Conservation (phyloP, 176 grass and related monocot genomes). For the Paspalum vaginatum region DNA sequence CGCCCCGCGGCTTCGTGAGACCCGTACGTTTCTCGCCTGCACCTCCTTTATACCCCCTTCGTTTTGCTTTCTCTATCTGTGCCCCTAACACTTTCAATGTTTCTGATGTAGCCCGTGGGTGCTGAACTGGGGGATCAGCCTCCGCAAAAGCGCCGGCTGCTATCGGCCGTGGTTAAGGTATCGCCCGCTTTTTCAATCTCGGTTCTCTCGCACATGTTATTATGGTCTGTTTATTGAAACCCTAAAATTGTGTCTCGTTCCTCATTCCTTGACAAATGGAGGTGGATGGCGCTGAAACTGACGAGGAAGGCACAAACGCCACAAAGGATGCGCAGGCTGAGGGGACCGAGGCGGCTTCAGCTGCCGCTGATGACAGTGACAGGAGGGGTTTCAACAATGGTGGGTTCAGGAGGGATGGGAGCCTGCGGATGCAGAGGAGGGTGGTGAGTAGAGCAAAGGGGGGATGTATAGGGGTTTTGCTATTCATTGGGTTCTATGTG, state of each 20-base stretch:
- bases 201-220: neutral
- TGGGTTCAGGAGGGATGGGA: constrained; percentile 73
- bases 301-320: constrained; percentile 29
- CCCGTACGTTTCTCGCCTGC: constrained; percentile 51
- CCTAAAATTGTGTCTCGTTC: neutral
- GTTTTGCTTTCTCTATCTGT: neutral
- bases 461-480: neutral
- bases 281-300: constrained; percentile 65
- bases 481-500: neutral
- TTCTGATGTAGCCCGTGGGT: constrained; percentile 60
- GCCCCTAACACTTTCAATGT: neutral
- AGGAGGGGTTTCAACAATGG: constrained; percentile 48
- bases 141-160: constrained; percentile 67
- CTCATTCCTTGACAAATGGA: constrained; percentile 26
- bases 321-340: constrained; percentile 33
- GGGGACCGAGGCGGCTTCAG: constrained; percentile 4
- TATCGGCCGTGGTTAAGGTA: constrained; percentile 89
- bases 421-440: constrained; percentile 44
- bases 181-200: neutral
- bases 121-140: constrained; percentile 64
- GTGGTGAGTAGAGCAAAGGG: constrained; percentile 47
- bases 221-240: neutral
- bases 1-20: constrained; percentile 66
- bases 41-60: neutral
- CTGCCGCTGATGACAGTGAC: constrained; percentile 27